Base-by-base conservation (phyloP, 495 filamentous ascomycete species). In the Aspergillus olivimuriae region DNA sequence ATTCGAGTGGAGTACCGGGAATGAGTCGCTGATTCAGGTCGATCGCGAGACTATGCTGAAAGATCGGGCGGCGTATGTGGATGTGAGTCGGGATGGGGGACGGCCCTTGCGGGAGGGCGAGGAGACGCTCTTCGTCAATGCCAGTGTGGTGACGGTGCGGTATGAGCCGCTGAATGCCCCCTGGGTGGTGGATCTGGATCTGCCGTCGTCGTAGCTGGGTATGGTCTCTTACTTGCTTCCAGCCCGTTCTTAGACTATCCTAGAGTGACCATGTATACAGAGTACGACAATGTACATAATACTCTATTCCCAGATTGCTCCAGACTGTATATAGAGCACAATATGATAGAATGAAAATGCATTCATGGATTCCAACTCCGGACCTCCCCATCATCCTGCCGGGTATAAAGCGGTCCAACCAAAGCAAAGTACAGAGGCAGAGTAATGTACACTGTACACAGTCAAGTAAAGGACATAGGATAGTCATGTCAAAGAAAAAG, bases 51-150 rank as follows among this genome's bases (percentile, higher is more conserved):
- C 58, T 36, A 55, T 69, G 51, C 34, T 77, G 52, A 45, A 62
- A 35, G 45, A 73, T 35, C 48, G 65, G 50, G 56, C 66, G 51
- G 68, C 66, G 16, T 60, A 53, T 68, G 49, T 70, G 36, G 63
- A 77, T 64, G 48, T 77, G 22, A 69, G 55, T 23, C 47, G 48
- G 32, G 51, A 21, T 20, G 56, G 52, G 30, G 37, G 31, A 3
- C 53, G 31, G 34, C 62, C 66, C 11, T 46, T 83, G 43, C 43
- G 52, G 34, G 56, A 58, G 35, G 77, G 79, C 0, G 47, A 70
- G 44, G 72, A 85, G 48, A 88, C 86, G 5, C 45, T 89, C 3
- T 83, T 88, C 58, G 74, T 87, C 4, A 89, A 89, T 68, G 86
- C 84, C 2, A 75, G 77, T 44, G 74, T 87, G 20, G 70, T 77